Conservation (phyloP, 2,329 filamentous ascomycete species). For the Endoconidiophora laricicola region DNA sequence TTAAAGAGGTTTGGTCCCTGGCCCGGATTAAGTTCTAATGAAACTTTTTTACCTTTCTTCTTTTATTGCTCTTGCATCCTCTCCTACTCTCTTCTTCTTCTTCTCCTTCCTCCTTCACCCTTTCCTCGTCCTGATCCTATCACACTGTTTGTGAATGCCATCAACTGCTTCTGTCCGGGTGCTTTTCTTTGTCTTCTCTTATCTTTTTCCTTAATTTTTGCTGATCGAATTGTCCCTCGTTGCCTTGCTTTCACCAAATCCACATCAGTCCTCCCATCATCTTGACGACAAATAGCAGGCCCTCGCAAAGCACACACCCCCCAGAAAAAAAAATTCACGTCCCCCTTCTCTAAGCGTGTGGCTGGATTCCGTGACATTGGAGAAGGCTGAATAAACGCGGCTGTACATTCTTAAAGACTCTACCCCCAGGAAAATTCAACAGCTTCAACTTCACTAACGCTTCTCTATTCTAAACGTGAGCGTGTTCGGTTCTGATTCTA, state of each 20-base stretch:
- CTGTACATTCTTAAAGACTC: background rate
- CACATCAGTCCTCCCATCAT: background rate
- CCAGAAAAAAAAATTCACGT: background rate
- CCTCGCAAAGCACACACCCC: background rate
- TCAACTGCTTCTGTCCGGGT: background rate
- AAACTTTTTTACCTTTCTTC: too few species aligned
- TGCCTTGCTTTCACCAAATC: background rate
- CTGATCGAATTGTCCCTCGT: background rate
- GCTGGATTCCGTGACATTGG: conserved; percentile 10
- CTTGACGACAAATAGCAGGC: background rate
- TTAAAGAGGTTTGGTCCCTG: too few species aligned
- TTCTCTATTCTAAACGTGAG: too few species aligned
- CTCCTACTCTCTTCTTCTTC: conserved; percentile 4
- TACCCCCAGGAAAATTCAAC: background rate
- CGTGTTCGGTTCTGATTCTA: too few species aligned
- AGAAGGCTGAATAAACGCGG: conserved; percentile 9
- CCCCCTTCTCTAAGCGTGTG: conserved; percentile 7
- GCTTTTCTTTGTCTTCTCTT: conserved; percentile 12
- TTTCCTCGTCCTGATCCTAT: background rate
- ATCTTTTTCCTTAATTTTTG: conserved; percentile 11
- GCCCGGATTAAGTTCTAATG: background rate
- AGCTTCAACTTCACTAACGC: background rate
- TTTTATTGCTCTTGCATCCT: too few species aligned
- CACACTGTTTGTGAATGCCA: background rate
- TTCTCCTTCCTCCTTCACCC: background rate